Evolutionary conservation across 2,329 filamentous ascomycete genomes (phyloP).

Genomic region (Biscogniauxia sp.): DNA sequence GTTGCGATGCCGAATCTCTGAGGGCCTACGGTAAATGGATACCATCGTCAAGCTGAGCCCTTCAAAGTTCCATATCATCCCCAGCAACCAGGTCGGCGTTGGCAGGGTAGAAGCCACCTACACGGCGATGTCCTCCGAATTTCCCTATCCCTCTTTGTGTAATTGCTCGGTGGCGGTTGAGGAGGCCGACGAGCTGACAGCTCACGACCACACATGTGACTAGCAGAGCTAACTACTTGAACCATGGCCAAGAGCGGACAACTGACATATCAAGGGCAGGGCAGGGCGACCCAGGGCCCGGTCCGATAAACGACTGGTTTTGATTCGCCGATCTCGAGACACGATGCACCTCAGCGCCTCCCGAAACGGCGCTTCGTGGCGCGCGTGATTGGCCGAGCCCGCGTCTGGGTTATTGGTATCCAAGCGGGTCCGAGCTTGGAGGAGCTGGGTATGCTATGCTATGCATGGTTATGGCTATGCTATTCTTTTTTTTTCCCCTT

Average conservation of each 20-base stretch:
- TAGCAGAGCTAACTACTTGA: background rate
- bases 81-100: background rate
- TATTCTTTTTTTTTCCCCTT: background rate
- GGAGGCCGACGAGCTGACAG: background rate
- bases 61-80: background rate
- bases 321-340: constrained; percentile 8
- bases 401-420: constrained; percentile 9
- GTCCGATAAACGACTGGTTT: background rate
- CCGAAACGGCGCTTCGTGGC: constrained; percentile 19
- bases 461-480: background rate
- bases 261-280: background rate
- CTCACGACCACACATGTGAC: background rate
- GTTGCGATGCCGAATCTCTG: background rate
- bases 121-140: background rate
- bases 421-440: constrained; percentile 4
- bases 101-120: too few species aligned
- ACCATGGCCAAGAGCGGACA: background rate
- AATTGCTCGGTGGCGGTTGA: background rate
- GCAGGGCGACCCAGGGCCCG: background rate
- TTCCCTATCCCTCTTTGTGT: background rate
- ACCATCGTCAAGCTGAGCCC: background rate
- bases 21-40: background rate
- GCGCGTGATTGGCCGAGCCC: constrained; percentile 12
- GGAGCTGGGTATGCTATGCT: background rate
- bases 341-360: constrained; percentile 11